Conservation (phyloP, 2,329 filamentous ascomycete species). For the Tolypocladium endophyticum region DNA sequence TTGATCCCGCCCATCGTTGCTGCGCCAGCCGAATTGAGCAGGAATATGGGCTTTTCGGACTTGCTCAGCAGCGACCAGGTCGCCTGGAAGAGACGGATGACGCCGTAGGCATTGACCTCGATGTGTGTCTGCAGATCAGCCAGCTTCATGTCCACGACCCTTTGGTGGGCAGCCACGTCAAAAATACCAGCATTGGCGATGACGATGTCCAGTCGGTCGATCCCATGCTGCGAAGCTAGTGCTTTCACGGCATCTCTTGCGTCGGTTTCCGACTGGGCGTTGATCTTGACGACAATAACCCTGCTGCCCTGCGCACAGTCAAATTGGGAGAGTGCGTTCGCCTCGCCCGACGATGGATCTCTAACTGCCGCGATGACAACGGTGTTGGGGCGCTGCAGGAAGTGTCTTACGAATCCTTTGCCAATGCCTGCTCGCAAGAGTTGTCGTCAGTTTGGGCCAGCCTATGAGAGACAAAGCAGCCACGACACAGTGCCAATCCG, state of each 20-base stretch:
- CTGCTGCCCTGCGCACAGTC: background rate
- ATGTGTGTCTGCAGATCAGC: background rate
- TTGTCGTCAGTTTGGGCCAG: background rate
- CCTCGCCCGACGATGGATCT: background rate
- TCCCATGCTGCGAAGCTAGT: background rate
- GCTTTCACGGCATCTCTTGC: background rate
- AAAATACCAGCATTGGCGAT: background rate
- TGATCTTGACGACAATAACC: background rate
- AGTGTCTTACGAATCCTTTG: background rate
- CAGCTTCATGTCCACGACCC: background rate
- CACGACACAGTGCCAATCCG: no score
- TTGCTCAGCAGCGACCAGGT: background rate
- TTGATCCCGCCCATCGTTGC: background rate
- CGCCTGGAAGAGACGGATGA: background rate
- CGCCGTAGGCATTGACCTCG: background rate
- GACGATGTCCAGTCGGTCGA: background rate
- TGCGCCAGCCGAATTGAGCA: background rate
- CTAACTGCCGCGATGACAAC: background rate
- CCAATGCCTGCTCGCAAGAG: background rate
- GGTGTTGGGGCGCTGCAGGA: background rate
- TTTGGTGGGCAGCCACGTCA: background rate
- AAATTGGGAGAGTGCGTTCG: background rate
- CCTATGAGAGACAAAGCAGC: background rate
- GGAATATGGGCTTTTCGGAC: background rate
- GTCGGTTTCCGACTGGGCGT: background rate